Evolutionary conservation across 176 grass and related monocot species (phyloP).

Genomic region (Alloteropsis semialata): DNA sequence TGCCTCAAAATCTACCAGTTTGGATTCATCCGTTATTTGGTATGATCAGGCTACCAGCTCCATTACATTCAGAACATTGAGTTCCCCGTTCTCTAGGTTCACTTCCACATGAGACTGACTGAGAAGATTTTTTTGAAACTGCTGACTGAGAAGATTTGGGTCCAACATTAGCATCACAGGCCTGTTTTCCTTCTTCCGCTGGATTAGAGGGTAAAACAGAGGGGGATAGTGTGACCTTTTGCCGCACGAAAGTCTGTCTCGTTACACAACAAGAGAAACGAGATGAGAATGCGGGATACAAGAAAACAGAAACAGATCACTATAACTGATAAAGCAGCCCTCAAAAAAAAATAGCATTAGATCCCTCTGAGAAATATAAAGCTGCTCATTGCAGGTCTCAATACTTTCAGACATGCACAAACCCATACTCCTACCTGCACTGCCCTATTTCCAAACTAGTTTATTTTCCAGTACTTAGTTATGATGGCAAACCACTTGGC

Average conservation of each 20-base stretch:
- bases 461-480: not conserved
- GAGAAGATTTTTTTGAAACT: constrained; percentile 42
- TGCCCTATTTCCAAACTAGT: constrained; percentile 7
- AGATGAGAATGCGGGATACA: constrained; percentile 27
- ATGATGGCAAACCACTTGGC: not conserved
- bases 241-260: constrained; percentile 96
- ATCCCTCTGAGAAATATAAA: not conserved
- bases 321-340: constrained; percentile 1
- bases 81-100: constrained; percentile 31
- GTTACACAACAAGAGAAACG: constrained; percentile 48
- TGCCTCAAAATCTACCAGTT: not conserved
- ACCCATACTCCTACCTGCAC: not conserved
- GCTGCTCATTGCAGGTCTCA: not conserved
- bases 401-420: not conserved
- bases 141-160: constrained; percentile 32
- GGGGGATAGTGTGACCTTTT: constrained; percentile 79
- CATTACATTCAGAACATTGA: constrained; percentile 47
- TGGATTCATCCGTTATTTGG: constrained; percentile 8
- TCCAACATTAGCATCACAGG: constrained; percentile 33
- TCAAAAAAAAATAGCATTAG: not conserved
- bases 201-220: constrained; percentile 50
- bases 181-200: constrained; percentile 57
- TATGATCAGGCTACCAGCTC: constrained; percentile 33
- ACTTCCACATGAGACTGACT: constrained; percentile 41
- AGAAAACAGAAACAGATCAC: not conserved